Conservation (phyloP, 257 asterid genomes). For the Agastache rugosa region DNA sequence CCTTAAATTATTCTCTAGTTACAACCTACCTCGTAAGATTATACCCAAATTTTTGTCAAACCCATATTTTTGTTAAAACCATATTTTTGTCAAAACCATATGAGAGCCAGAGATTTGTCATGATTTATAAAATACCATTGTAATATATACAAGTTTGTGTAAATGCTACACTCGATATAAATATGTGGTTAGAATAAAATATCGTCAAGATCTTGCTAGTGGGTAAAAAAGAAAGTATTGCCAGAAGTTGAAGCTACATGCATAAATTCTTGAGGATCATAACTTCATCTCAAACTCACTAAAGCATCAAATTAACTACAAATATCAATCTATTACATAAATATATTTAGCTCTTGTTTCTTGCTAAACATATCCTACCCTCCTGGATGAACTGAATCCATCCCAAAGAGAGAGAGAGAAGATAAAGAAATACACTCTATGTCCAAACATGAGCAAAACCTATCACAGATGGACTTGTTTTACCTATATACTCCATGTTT, state of each 20-base stretch:
- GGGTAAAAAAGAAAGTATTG: not conserved
- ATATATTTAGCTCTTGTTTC: slow-evolving; percentile 1
- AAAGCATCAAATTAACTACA: not conserved
- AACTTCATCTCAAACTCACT: not conserved
- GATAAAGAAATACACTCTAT: not conserved
- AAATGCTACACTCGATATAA: not conserved
- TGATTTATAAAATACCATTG: too few relatives aligned
- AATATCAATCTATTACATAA: not conserved
- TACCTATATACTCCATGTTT: not conserved
- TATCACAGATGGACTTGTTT: not conserved
- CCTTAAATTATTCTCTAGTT: too few relatives aligned
- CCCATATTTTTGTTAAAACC: too few relatives aligned
- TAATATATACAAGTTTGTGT: not conserved
- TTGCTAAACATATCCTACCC: slow-evolving; percentile 32
- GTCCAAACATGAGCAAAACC: not conserved
- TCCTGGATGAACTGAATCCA: slow-evolving; percentile 63
- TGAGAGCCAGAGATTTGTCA: not conserved
- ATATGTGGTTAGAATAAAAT: not conserved
- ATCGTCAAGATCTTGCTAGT: not conserved
- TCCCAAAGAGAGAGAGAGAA: slow-evolving; percentile 50
- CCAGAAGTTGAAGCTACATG: not conserved
- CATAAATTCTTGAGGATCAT: not conserved
- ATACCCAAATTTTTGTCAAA: too few relatives aligned
- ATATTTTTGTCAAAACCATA: not conserved
- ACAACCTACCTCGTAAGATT: too few relatives aligned